phyloP scores from a whole-genome alignment of 169 alveolate genomes.

The Plasmodium gonderi region DNA sequence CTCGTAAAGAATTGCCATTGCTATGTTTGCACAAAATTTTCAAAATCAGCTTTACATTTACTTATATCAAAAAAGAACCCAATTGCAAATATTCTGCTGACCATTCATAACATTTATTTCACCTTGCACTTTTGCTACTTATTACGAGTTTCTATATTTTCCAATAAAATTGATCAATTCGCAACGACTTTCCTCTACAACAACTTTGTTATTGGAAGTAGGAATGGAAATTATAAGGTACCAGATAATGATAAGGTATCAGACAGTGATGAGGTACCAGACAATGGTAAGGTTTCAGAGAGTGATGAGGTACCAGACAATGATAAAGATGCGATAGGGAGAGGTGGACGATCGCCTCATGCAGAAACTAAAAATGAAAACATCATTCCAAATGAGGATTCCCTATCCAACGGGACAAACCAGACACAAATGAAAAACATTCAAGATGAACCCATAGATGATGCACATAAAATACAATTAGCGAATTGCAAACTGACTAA shows the following conservation, averaged over 20 bases:
- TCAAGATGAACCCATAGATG: not conserved
- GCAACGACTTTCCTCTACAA: slow-evolving; percentile 23
- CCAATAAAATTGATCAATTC: slow-evolving; percentile 17
- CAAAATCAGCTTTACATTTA: slow-evolving; percentile 91
- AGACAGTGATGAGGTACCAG: slow-evolving; percentile 31
- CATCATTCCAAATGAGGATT: not conserved
- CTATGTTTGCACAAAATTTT: slow-evolving; percentile 92
- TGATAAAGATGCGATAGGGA: no score
- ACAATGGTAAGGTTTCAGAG: slow-evolving; percentile 14
- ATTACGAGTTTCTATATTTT: slow-evolving; percentile 27
- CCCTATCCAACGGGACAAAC: not conserved
- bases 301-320: no score
- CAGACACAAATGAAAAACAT: not conserved
- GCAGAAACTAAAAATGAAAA: no score
- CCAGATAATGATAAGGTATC: slow-evolving; percentile 71
- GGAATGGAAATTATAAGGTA: slow-evolving; percentile 85
- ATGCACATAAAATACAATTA: not conserved
- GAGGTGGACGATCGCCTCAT: no score
- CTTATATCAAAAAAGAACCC: slow-evolving; percentile 84
- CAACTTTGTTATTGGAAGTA: slow-evolving; percentile 82
- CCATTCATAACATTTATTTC: slow-evolving; percentile 93
- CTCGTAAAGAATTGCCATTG: slow-evolving; percentile 94
- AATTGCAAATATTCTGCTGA: slow-evolving; percentile 88
- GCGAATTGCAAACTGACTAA: not conserved
- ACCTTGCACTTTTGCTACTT: slow-evolving; percentile 87